A percentile compares a stretch with the other conserved stretches of the same genome.
phyloP scores from a whole-genome alignment of 805 yeast genomes.

The Metschnikowia similis region DNA sequence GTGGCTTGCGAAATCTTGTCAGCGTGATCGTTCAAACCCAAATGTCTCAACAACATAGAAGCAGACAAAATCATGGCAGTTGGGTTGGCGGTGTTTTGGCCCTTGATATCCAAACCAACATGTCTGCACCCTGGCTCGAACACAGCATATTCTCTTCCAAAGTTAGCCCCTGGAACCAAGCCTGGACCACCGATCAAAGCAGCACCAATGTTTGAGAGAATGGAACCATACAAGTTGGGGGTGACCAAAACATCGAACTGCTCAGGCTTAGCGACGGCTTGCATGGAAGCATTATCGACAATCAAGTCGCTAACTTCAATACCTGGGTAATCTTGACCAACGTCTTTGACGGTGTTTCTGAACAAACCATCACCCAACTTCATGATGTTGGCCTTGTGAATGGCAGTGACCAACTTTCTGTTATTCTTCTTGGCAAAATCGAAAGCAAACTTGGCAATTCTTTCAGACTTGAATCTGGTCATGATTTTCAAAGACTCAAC shows the following conservation, averaged over 20 bases:
- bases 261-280: conserved; percentile 96
- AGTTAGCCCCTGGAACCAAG: conserved; percentile 96
- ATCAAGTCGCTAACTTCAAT: conserved; percentile 85
- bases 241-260: conserved; percentile 97
- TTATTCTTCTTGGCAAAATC: conserved; percentile 91
- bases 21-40: conserved; percentile 82
- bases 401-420: conserved; percentile 91
- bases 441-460: conserved; percentile 95
- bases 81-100: conserved; percentile 94
- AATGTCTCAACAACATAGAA: conserved; percentile 88
- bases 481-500: conserved; percentile 95
- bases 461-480: conserved; percentile 91
- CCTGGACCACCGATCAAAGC: conserved; percentile 98
- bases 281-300: conserved; percentile 99
- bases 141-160: conserved; percentile 95
- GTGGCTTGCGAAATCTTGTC: conserved; percentile 86
- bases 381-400: conserved; percentile 99
- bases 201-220: conserved; percentile 96
- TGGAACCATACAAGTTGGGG: conserved; percentile 97
- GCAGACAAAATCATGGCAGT: conserved; percentile 95
- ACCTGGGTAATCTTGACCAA: conserved; percentile 80
- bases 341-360: conserved; percentile 86
- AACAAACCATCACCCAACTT: conserved; percentile 97
- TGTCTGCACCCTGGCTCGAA: conserved; percentile 99
- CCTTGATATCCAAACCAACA: conserved; percentile 95